Percentiles rank a stretch among this genome's conserved stretches.
Evolutionary conservation across 1,139 yeast genomes (phyloP).

Genomic region (Tardiomyces blankii): DNA sequence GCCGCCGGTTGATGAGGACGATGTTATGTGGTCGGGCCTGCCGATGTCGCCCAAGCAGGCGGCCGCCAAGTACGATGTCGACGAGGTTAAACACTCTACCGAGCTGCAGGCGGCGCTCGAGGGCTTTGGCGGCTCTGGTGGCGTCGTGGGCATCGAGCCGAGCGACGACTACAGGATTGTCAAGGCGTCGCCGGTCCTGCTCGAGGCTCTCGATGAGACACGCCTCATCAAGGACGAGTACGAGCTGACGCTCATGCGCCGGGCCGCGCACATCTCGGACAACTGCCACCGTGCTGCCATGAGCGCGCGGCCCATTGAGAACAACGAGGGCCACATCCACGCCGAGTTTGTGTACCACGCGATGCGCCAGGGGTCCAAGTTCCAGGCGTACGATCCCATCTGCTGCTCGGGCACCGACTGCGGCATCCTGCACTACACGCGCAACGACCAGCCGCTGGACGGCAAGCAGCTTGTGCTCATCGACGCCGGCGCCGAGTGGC

Average conservation of each 20-base stretch:
- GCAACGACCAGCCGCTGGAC: slow-evolving; percentile 57
- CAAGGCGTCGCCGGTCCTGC: slow-evolving; percentile 13
- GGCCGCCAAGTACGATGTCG: slow-evolving; percentile 56
- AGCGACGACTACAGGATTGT: slow-evolving; percentile 17
- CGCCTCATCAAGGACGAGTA: slow-evolving; percentile 74
- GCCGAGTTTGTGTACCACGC: slow-evolving; percentile 95
- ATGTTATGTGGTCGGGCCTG: slow-evolving; percentile 93
- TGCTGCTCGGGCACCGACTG: slow-evolving; percentile 92
- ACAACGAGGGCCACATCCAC: slow-evolving; percentile 82
- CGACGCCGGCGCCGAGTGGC: slow-evolving; percentile 98
- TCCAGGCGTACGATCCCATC: slow-evolving; percentile 86
- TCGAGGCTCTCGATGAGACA: slow-evolving; percentile 72
- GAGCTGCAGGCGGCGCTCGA: slow-evolving; percentile 32
- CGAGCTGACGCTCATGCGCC: slow-evolving; percentile 64
- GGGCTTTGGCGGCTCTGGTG: slow-evolving; percentile 12
- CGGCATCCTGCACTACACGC: slow-evolving; percentile 82
- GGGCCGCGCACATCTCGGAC: slow-evolving; percentile 78
- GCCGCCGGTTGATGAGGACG: slow-evolving; percentile 78
- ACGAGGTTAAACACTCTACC: slow-evolving; percentile 54
- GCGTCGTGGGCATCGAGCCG: slow-evolving; percentile 31
- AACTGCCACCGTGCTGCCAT: slow-evolving; percentile 84
- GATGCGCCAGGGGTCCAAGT: slow-evolving; percentile 83
- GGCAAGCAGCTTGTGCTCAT: slow-evolving; percentile 60
- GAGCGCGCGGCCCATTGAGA: slow-evolving; percentile 84
- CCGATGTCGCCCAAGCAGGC: slow-evolving; percentile 70